Conservation (phyloP, 768 basidiomycete genomes). For the Russula abietina region DNA sequence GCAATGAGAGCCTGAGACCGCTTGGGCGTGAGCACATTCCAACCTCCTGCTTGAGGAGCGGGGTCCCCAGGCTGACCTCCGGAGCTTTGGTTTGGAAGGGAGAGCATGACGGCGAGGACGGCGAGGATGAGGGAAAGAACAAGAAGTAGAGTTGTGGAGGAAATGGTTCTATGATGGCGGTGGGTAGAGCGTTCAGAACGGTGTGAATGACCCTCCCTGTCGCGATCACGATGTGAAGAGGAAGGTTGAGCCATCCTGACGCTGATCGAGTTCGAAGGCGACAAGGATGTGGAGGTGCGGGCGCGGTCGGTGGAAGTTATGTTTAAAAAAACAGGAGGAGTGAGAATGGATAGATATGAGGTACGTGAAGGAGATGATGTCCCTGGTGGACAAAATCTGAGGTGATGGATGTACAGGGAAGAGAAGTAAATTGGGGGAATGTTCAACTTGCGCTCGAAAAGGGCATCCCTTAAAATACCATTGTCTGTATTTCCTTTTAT, state of each 20-base stretch:
- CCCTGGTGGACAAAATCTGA: constrained; percentile 26
- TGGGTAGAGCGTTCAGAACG: constrained; percentile 54
- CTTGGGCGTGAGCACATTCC: constrained; percentile 74
- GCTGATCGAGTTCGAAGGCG: constrained; percentile 59
- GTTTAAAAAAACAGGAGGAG: constrained; percentile 29
- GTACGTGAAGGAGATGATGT: constrained; percentile 20
- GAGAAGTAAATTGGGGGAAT: constrained; percentile 26
- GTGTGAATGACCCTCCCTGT: constrained; percentile 47
- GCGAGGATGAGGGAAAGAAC: constrained; percentile 81
- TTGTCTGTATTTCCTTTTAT: constrained; percentile 28
- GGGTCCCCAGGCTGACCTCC: constrained; percentile 30
- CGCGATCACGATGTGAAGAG: constrained; percentile 63
- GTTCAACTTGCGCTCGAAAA: constrained; percentile 30
- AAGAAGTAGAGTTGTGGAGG: constrained; percentile 82
- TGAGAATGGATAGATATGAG: not conserved
- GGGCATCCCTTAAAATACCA: constrained; percentile 20
- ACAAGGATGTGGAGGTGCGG: constrained; percentile 64
- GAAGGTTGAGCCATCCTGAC: constrained; percentile 87
- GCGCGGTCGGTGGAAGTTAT: constrained; percentile 63
- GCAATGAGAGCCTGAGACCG: constrained; percentile 74
- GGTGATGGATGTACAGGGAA: constrained; percentile 27
- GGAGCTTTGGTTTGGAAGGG: constrained; percentile 56
- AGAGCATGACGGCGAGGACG: constrained; percentile 87
- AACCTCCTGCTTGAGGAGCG: constrained; percentile 47
- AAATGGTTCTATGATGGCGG: constrained; percentile 80